phyloP scores from a whole-genome alignment of 306 rosid genomes.

The Cicer cuneatum region DNA sequence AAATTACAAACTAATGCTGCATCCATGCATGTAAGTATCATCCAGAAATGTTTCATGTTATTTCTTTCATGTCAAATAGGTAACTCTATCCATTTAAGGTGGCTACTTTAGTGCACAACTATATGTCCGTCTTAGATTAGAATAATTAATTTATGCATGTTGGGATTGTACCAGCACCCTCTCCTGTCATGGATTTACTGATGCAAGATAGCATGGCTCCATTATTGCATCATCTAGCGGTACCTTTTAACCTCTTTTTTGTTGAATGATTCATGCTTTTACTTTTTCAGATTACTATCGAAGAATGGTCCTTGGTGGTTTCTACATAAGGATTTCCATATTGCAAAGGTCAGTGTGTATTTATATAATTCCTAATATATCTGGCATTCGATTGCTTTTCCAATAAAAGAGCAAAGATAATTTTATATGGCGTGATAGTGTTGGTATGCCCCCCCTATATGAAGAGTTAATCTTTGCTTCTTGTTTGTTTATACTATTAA shows the following conservation, averaged over 20 bases:
- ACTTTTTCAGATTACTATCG: constrained; percentile 68
- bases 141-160: constrained; percentile 19
- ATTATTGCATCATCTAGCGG: constrained; percentile 11
- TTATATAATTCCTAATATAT: constrained; percentile 25
- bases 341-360: constrained; percentile 56
- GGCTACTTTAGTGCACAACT: neutral
- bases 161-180: neutral
- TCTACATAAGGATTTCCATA: constrained; percentile 62
- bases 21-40: neutral
- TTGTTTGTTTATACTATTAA: neutral
- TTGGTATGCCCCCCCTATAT: neutral
- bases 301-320: constrained; percentile 98
- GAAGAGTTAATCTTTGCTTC: constrained; percentile 1
- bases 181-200: constrained; percentile 18
- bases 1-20: constrained; percentile 21
- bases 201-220: constrained; percentile 18
- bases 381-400: constrained; percentile 1
- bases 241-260: neutral
- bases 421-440: constrained; percentile 11
- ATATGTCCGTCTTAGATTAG: constrained; percentile 22
- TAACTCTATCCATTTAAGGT: constrained; percentile 10
- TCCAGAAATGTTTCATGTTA: constrained; percentile 24
- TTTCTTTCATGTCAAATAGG: constrained; percentile 22
- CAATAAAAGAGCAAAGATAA: constrained; percentile 19
- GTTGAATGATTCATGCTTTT: constrained; percentile 36